Percentiles rank a stretch among this genome's conserved stretches.
Evolutionary conservation across 1,284 basidiomycete species (phyloP).

Genomic region (Ustilago bromivora): DNA sequence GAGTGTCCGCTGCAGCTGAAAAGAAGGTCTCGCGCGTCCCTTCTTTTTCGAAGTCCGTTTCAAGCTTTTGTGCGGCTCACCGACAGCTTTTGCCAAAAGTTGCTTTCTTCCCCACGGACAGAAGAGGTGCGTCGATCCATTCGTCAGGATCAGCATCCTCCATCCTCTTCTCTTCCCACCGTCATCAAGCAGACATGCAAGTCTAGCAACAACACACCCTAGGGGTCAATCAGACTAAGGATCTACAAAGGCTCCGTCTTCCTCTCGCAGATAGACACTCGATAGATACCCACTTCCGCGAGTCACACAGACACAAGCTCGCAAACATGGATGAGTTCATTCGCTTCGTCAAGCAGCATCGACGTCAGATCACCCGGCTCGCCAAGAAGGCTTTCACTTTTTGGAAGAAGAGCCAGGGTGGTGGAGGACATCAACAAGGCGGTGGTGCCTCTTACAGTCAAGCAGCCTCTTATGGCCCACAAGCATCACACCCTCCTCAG

Average conservation of each 20-base stretch:
- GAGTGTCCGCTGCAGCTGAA: slow-evolving; percentile 9
- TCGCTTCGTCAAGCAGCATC: slow-evolving; percentile 62
- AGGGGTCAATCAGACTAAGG: neutral
- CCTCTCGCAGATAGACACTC: slow-evolving; percentile 3
- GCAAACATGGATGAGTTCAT: slow-evolving; percentile 58
- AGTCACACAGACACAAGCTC: neutral
- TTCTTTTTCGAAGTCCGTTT: slow-evolving; percentile 10
- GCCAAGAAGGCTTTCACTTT: slow-evolving; percentile 62
- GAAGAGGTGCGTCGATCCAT: slow-evolving; percentile 3
- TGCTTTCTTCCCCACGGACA: neutral
- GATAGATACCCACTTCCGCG: neutral
- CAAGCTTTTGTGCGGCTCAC: neutral
- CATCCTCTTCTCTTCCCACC: neutral
- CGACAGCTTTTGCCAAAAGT: neutral
- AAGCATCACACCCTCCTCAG: slow-evolving; percentile 16
- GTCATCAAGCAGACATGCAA: neutral
- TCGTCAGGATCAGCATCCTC: neutral
- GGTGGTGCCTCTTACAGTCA: slow-evolving; percentile 30
- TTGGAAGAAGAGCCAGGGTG: slow-evolving; percentile 56
- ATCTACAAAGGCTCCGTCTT: neutral
- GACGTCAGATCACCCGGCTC: slow-evolving; percentile 54
- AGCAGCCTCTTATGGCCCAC: slow-evolving; percentile 24
- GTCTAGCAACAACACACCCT: neutral
- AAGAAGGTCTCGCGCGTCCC: slow-evolving; percentile 7
- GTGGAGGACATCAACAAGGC: slow-evolving; percentile 10